phyloP scores from a whole-genome alignment of 2,329 filamentous ascomycete species.

The Torrubiella hemipterigena region DNA sequence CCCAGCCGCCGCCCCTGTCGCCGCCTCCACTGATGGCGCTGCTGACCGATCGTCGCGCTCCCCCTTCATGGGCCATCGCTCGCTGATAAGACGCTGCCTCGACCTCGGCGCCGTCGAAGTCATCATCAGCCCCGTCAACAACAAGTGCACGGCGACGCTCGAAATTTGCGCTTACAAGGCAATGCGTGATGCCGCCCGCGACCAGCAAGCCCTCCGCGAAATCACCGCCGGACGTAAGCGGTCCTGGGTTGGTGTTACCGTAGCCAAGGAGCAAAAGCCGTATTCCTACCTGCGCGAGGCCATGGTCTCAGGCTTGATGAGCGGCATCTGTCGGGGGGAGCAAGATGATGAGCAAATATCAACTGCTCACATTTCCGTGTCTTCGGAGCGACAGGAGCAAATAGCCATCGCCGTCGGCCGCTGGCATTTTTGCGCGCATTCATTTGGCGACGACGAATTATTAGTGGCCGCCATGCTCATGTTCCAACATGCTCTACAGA shows the following conservation, averaged over 20 bases:
- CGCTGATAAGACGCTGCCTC: conserved; percentile 57
- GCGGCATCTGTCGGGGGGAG: conserved; percentile 67
- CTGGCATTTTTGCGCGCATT: conserved; percentile 85
- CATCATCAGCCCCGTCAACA: conserved; percentile 65
- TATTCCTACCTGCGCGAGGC: conserved; percentile 84
- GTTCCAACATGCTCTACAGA: conserved; percentile 74
- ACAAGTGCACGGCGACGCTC: conserved; percentile 61
- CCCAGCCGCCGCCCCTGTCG: conserved; percentile 13
- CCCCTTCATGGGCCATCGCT: conserved; percentile 16
- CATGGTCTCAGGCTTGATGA: conserved; percentile 88
- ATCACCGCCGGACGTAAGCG: conserved; percentile 67
- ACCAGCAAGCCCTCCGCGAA: conserved; percentile 60
- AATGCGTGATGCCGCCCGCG: conserved; percentile 62
- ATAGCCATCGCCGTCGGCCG: conserved; percentile 60
- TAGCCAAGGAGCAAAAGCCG: conserved; percentile 74
- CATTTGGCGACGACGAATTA: conserved; percentile 82
- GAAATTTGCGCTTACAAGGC: conserved; percentile 76
- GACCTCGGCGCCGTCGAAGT: conserved; percentile 83
- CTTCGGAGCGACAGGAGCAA: conserved; percentile 48
- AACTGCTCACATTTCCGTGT: conserved; percentile 56
- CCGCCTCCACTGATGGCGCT: conserved; percentile 24
- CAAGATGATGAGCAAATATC: conserved; percentile 49
- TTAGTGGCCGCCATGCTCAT: conserved; percentile 77
- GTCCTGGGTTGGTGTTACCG: conserved; percentile 82
- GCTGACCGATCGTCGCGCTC: conserved; percentile 21